Base-by-base conservation (phyloP, 2,329 filamentous ascomycete genomes). In the Diplodia scrobiculata region DNA sequence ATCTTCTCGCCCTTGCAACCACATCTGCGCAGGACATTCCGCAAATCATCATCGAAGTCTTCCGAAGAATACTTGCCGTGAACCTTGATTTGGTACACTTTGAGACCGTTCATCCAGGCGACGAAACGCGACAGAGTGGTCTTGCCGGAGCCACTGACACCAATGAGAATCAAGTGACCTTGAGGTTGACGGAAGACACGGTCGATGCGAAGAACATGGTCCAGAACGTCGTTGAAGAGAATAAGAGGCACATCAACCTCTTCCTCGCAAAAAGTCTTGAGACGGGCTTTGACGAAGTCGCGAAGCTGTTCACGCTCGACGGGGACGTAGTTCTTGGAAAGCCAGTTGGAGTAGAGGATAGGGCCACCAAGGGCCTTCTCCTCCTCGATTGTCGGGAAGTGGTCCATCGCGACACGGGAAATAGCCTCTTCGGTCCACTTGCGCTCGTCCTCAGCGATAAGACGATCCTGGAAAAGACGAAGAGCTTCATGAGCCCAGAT, bases 41-140 rank as follows among this genome's bases (percentile, higher is more conserved):
- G 87, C 41, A 99, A 83, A 77, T 99, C 95, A 67, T 99, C 96
- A 75, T 99, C 95, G 75, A 99, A 99, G 80, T 99, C 95, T 76
- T 98, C 95, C 1, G 91, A 91, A 17, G 95, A 97, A 80, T 99
- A 99, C 76, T 94, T 97, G 70, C 95, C 95, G 74, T 99, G 95
- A 0, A 99, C 95, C 83, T 99, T 99, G 84, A 99, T 99, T 80
- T 99, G 95, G 84, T 97, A 99, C 48, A 99, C 93, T 76, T 94
- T 97, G 68, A 99, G 84, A 67, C 96, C 96, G 74, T 99, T 99
- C 95, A 99, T 99, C 95, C 95, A 99, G 54, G 95, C 95, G 68
- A 99, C 95, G 70, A 99, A 99, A 66, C 96, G 90, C 36, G 96
- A 98, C 13, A 99, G 81, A 0, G 95, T 99, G 3, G 95, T 99